Conservation (phyloP, 2,329 filamentous ascomycete species). For the Microcyclospora tardicrescens region DNA sequence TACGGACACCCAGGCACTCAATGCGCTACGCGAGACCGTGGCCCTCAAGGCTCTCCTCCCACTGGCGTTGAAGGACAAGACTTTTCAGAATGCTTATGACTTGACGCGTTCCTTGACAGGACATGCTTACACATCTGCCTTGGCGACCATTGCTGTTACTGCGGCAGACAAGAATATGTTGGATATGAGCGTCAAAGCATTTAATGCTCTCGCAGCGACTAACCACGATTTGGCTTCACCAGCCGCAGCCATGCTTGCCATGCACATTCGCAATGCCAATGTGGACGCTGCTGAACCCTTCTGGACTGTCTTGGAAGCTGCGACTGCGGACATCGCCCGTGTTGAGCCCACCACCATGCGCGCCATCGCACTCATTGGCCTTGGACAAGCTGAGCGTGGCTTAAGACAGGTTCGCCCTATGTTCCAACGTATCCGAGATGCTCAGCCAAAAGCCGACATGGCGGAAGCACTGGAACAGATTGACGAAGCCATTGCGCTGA, state of each 20-base stretch:
- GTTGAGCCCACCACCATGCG: constrained; percentile 89
- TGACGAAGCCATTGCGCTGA: constrained; percentile 69
- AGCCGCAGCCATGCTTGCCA: constrained; percentile 70
- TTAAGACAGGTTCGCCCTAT: constrained; percentile 68
- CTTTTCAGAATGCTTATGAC: constrained; percentile 59
- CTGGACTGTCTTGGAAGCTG: constrained; percentile 60
- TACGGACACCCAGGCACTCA: constrained; percentile 27
- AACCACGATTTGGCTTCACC: constrained; percentile 39
- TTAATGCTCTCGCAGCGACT: constrained; percentile 37
- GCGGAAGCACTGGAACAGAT: constrained; percentile 61
- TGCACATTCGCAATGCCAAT: constrained; percentile 73
- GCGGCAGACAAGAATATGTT: constrained; percentile 71
- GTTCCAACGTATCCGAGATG: constrained; percentile 68
- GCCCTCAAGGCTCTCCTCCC: constrained; percentile 66
- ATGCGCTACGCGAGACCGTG: constrained; percentile 54
- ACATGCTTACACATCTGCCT: constrained; percentile 46
- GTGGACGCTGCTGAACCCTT: constrained; percentile 64
- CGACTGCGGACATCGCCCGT: constrained; percentile 50
- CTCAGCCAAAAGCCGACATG: constrained; percentile 35
- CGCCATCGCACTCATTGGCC: constrained; percentile 72
- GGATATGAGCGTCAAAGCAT: constrained; percentile 49
- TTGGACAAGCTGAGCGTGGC: constrained; percentile 71
- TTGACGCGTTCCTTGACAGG: constrained; percentile 53
- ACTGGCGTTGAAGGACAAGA: constrained; percentile 56
- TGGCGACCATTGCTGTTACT: constrained; percentile 59